Base-by-base conservation (phyloP, 2,329 filamentous ascomycete species). In the Nemania sp. region DNA sequence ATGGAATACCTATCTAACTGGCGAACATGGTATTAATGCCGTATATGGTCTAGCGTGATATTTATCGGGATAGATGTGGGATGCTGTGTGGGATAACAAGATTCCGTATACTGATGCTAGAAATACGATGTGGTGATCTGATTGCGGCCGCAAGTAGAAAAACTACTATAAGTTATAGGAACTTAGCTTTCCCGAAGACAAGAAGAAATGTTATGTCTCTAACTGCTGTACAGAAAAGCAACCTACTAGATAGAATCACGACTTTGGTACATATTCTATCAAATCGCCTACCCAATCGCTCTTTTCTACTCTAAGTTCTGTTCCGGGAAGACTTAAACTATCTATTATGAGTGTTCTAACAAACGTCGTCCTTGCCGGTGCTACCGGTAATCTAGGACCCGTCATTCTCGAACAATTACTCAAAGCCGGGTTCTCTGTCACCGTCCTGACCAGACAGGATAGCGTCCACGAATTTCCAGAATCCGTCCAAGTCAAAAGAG, bases 401-500 rank as follows among this genome's bases (percentile, higher is more conserved):
- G 73, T 78, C 27, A 75, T 84, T 2, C 74, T 82, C 54, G 72
- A 77, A 1, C 78, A 78, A 15, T 79, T 85, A 18, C 70, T 82
- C 45, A 68, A 74, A 1, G 77, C 78, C 29, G 77, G 77, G 27
- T 83, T 90, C 79, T 80, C 83, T 63, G 79, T 89, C 62, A 88
- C 86, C 8, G 81, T 88, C 45, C 82, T 90, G 55, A 85, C 84
- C 26, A 87, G 89, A 38, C 70, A 77, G 18, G 77, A 79, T 32
- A 86, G 83, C 13, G 73, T 69, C 11, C 74, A 77, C 18, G 74
- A 72, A 0, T 77, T 79, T 67, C 78, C 82, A 1, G 27, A 76
- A 0, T 72, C 76, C 24, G 79, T 85, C 67, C 79, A 79, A 8
- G 81, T 87, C 24, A 75, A 85, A 66, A 77, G 80, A 2, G 82